Conservation (phyloP, 345 rosid genomes). For the Pugionium dolabratum region DNA sequence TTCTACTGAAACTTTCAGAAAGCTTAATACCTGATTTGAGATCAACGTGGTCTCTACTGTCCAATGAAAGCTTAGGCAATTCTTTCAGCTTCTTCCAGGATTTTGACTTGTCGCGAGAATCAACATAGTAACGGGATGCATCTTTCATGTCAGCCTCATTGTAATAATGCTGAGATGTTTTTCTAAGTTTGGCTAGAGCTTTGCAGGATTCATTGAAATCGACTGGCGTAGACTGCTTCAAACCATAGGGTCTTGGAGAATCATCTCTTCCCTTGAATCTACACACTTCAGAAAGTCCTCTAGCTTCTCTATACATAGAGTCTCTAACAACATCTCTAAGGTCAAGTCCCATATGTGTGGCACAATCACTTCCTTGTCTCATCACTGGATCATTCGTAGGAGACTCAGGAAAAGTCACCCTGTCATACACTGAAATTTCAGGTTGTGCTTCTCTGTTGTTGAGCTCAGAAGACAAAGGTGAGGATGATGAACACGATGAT, state of each 20-base stretch:
- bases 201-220: conserved; percentile 70
- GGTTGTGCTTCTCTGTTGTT: conserved; percentile 53
- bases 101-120: conserved; percentile 63
- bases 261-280: conserved; percentile 63
- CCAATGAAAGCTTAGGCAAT: conserved; percentile 72
- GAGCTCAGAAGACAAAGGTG: conserved; percentile 65
- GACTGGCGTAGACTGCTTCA: conserved; percentile 50
- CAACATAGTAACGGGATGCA: conserved; percentile 61
- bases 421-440: conserved; percentile 56
- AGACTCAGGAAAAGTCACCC: conserved; percentile 59
- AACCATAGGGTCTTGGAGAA: conserved; percentile 63
- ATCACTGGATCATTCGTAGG: conserved; percentile 55
- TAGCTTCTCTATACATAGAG: conserved; percentile 81
- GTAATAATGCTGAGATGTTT: conserved; percentile 56
- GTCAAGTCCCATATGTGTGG: conserved; percentile 55
- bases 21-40: conserved; percentile 42
- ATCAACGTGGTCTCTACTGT: conserved; percentile 53
- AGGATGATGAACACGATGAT: conserved; percentile 86
- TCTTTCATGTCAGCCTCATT: conserved; percentile 55
- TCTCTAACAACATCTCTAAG: conserved; percentile 87
- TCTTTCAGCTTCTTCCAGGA: conserved; percentile 63
- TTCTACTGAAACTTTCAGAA: conserved; percentile 47
- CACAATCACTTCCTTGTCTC: conserved; percentile 50
- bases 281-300: conserved; percentile 56
- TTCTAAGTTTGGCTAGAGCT: conserved; percentile 62